A percentile compares a stretch with the other conserved stretches of the same genome.
Conservation (phyloP, 805 yeast genomes). For the Yamadazyma laniorum region DNA sequence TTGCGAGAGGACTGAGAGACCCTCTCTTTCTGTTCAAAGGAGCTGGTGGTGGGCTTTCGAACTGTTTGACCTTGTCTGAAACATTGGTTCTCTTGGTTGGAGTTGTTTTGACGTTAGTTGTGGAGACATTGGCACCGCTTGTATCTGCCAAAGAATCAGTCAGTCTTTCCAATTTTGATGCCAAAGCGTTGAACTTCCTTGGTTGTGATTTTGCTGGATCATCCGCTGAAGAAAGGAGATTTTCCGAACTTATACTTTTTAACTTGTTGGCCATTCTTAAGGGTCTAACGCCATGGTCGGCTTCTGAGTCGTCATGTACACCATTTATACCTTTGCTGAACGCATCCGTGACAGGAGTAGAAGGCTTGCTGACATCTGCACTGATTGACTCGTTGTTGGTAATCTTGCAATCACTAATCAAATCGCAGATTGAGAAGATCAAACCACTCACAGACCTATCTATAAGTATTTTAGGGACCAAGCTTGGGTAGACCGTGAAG, state of each 20-base stretch:
- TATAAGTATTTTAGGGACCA: constrained; percentile 68
- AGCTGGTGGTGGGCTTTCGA: constrained; percentile 26
- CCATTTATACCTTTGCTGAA: not conserved
- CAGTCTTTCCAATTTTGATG: constrained; percentile 23
- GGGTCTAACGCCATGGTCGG: constrained; percentile 57
- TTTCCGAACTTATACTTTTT: constrained; percentile 7
- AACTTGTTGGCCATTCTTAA: constrained; percentile 63
- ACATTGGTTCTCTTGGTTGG: constrained; percentile 19
- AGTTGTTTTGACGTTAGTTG: constrained; percentile 8
- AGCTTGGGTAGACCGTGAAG: constrained; percentile 57
- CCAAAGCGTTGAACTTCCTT: constrained; percentile 14
- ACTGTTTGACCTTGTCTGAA: constrained; percentile 37
- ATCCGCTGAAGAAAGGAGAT: not conserved
- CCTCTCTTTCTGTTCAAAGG: constrained; percentile 18
- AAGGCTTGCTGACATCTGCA: not conserved
- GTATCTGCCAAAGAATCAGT: constrained; percentile 17
- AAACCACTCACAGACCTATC: constrained; percentile 78
- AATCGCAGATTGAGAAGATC: constrained; percentile 61
- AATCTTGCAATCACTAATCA: constrained; percentile 28
- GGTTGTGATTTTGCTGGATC: not conserved
- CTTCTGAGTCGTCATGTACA: not conserved
- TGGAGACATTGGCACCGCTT: not conserved
- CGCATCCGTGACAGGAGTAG: not conserved
- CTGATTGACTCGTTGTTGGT: constrained; percentile 7
- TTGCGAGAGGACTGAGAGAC: constrained; percentile 8